Evolutionary conservation across 164 flowering plant genomes (phyloP), one percentile per base, ranked within the genome.

Genomic region (Kalanchoe fedtschenkoi): DNA sequence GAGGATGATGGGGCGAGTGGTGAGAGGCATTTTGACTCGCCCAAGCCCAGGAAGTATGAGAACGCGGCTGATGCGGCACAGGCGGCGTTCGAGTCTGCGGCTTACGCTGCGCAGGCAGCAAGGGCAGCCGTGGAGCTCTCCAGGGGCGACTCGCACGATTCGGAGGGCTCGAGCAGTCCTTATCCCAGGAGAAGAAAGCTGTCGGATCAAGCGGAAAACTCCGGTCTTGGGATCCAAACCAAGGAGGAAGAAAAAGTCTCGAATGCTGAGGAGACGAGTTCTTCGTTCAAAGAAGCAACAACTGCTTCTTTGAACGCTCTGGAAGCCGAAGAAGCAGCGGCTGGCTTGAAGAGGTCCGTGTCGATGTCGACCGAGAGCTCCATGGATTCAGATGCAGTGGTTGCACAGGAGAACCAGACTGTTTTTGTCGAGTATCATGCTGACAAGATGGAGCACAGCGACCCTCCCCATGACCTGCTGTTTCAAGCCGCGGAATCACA

Each of bases 1-100:
- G 37, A 46, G 8, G 16, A 58, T 15, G 77, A 74, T 34, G 73
- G 63, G 24, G 60, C 60, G 6, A 62, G 8, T 9, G 68, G 68
- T 26, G 78, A 71, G 59, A 68, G 46, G 29, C 69, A 66, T 37
- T 71, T 76, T 53, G 82, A 65, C 63, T 75, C 90, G 19, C 8
- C 62, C 47, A 72, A 72, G 38, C 73, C 64, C 60, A 72, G 60
- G 42, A 80, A 77, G 58, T 89, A 87, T 67, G 75, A 57, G 68
- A 83, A 87, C 69, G 93, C 87, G 42, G 88, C 85, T 55, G 83
- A 74, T 70, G 96, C 96, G 61, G 93, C 92, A 53, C 92, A 87
- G 71, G 91, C 84, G 54, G 98, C 98, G 35, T 92, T 85, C 70
- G 83, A 85, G 72, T 89, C 91, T 0, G 89, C 91, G 9, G 91